Conservation (phyloP, 2,329 filamentous ascomycete genomes). For the Xylariaceae sp. region DNA sequence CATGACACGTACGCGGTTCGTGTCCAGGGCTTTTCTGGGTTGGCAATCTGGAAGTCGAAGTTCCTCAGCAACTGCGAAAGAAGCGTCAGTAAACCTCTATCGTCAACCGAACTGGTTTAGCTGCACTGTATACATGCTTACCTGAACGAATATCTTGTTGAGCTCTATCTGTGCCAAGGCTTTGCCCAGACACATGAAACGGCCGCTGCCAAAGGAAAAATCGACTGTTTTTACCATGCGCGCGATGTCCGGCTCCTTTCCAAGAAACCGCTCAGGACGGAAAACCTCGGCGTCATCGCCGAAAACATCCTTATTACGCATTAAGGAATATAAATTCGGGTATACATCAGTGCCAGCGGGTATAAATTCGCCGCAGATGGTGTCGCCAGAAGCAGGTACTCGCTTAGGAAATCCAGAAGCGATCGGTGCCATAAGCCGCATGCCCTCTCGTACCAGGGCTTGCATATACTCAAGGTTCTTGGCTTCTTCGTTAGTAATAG, state of each 20-base stretch:
- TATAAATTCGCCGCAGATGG: conserved; percentile 19
- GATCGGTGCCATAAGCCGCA: conserved; percentile 19
- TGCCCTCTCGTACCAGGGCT: conserved; percentile 18
- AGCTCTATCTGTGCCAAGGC: conserved; percentile 11
- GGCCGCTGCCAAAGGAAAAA: conserved; percentile 15
- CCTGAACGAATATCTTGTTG: conserved; percentile 26
- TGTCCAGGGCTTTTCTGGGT: conserved; percentile 32
- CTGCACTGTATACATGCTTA: conserved; percentile 3
- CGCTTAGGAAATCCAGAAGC: conserved; percentile 23
- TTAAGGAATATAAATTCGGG: conserved; percentile 11
- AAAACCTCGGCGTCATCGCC: conserved; percentile 17
- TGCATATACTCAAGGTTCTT: conserved; percentile 23
- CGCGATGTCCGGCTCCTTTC: background rate
- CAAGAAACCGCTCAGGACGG: conserved; percentile 25
- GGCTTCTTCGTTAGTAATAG: conserved; percentile 27
- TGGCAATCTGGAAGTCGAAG: conserved; percentile 35
- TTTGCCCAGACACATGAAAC: conserved; percentile 24
- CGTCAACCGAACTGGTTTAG: background rate
- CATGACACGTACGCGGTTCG: conserved; percentile 21
- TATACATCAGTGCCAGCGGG: conserved; percentile 22
- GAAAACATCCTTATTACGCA: conserved; percentile 19
- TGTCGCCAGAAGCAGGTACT: conserved; percentile 20
- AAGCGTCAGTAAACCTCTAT: too few species aligned
- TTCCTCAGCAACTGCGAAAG: conserved; percentile 29
- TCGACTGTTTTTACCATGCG: conserved; percentile 20